A percentile compares a stretch with the other conserved stretches of the same genome.
Conservation (phyloP, 805 yeast genomes). For the Wickerhamiella occidentalis region DNA sequence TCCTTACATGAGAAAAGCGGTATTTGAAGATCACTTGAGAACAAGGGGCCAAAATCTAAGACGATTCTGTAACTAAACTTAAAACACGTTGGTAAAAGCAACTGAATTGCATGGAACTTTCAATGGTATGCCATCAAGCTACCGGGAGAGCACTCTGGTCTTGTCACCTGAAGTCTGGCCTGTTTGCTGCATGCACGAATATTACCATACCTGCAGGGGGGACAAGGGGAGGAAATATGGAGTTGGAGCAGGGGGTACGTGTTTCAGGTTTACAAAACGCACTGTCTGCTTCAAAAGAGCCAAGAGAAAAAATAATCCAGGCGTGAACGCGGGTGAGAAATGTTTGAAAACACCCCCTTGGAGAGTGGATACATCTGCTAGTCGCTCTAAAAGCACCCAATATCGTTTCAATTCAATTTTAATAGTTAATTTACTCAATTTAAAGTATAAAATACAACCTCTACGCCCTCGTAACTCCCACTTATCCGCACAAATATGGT, state of each 20-base stretch:
- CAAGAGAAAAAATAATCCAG: neutral
- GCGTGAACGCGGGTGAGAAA: neutral
- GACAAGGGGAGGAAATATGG: neutral
- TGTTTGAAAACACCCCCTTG: neutral
- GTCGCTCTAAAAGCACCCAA: too few species aligned
- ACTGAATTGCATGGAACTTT: too few species aligned
- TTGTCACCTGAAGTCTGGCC: neutral
- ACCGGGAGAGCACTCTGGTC: neutral
- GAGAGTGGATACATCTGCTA: neutral
- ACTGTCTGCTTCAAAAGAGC: neutral
- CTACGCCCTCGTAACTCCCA: neutral
- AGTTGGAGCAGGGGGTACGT: neutral
- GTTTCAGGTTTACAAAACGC: neutral
- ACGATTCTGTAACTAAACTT: too few species aligned
- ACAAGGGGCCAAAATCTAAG: too few species aligned
- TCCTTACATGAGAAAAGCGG: neutral
- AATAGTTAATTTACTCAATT: neutral
- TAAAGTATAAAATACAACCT: neutral
- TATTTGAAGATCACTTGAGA: neutral
- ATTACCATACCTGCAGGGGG: slow-evolving; percentile 4
- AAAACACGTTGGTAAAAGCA: too few species aligned
- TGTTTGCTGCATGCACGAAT: neutral
- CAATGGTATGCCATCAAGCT: neutral
- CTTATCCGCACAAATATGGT: neutral
- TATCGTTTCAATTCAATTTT: neutral